Conservation (phyloP, 345 rosid genomes). For the Syzygium oleosum region DNA sequence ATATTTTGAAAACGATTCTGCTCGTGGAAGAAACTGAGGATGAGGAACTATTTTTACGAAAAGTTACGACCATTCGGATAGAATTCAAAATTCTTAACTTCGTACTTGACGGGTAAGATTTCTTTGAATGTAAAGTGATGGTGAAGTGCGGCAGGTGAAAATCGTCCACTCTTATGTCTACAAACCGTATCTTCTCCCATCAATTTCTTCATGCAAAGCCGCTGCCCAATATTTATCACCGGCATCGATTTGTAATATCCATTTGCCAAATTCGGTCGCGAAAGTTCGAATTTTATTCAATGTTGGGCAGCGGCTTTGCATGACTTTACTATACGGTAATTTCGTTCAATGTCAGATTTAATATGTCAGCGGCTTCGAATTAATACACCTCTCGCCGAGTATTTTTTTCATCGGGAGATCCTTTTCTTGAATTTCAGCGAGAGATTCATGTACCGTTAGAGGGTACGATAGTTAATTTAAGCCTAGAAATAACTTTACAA, state of each 20-base stretch:
- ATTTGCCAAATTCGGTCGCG: not conserved
- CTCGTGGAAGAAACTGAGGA: not conserved
- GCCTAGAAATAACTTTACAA: not conserved
- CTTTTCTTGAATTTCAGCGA: not conserved
- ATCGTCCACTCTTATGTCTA: not conserved
- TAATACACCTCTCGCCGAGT: not conserved
- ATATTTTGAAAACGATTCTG: not conserved
- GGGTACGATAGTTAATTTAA: not conserved
- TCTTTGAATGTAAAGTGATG: not conserved
- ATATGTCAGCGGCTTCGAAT: too few species aligned
- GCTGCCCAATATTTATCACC: not conserved
- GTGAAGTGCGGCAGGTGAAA: not conserved
- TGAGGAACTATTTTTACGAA: not conserved
- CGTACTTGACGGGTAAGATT: not conserved
- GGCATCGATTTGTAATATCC: not conserved
- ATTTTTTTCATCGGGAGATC: not conserved
- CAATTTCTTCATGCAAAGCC: not conserved
- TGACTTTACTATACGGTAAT: too few species aligned
- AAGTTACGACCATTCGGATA: not conserved
- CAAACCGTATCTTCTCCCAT: not conserved
- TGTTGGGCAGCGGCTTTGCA: too few species aligned
- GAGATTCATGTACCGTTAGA: not conserved
- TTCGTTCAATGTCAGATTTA: too few species aligned
- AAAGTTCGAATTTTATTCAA: too few species aligned
- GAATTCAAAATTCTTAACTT: not conserved